A percentile compares a stretch with the other conserved stretches of the same genome.
Conservation (phyloP, 129 eudicot genomes). For the Escallonia rubra region DNA sequence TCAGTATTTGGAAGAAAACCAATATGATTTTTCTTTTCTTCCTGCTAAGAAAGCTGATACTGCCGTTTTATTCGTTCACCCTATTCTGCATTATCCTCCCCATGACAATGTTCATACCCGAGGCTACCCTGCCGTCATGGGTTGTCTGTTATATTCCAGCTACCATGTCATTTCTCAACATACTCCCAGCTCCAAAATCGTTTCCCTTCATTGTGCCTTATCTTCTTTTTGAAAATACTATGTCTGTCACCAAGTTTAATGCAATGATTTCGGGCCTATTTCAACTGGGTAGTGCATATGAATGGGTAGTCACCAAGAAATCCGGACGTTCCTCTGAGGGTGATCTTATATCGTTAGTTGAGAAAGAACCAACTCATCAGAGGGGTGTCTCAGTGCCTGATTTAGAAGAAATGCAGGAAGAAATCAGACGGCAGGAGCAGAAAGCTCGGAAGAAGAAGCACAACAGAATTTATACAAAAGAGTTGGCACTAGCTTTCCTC, state of each 20-base stretch:
- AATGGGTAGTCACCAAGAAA: constrained; percentile 96
- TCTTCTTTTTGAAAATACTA: constrained; percentile 88
- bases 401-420: constrained; percentile 41
- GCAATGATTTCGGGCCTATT: constrained; percentile 97
- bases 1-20: constrained; percentile 83
- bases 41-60: constrained; percentile 69
- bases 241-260: constrained; percentile 94
- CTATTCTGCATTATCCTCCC: constrained; percentile 90
- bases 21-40: constrained; percentile 87
- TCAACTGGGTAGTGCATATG: constrained; percentile 91
- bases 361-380: constrained; percentile 34
- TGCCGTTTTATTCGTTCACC: constrained; percentile 91
- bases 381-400: constrained; percentile 45
- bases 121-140: constrained; percentile 93
- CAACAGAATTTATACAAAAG: constrained; percentile 84
- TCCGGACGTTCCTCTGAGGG: constrained; percentile 95
- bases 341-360: constrained; percentile 52
- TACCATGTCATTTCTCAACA: constrained; percentile 79
- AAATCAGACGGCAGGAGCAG: constrained; percentile 31
- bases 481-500: constrained; percentile 75
- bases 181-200: constrained; percentile 86
- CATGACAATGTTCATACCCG: constrained; percentile 94
- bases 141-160: constrained; percentile 85
- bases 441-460: constrained; percentile 38
- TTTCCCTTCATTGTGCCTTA: constrained; percentile 92